Evolutionary conservation across 305 asterid species (phyloP).

Genomic region (Rubia peregrina): DNA sequence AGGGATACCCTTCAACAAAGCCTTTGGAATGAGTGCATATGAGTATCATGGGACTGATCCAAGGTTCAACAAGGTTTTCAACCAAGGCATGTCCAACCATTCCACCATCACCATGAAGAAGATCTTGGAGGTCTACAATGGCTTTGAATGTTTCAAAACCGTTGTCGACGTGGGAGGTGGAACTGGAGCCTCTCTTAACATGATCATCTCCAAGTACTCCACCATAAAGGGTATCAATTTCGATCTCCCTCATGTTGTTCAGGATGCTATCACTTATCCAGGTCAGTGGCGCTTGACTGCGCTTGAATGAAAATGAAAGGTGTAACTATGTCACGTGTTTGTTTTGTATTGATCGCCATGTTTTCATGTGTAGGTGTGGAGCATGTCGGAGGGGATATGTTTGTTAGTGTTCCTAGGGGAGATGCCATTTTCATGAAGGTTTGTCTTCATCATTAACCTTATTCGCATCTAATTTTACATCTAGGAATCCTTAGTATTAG

Average conservation of each 20-base stretch:
- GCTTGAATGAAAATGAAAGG: too few species aligned
- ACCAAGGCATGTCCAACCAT: slow-evolving; percentile 26
- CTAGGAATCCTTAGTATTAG: too few species aligned
- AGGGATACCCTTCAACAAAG: slow-evolving; percentile 28
- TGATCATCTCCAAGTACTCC: slow-evolving; percentile 24
- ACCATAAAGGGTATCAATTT: slow-evolving; percentile 24
- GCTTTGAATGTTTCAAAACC: slow-evolving; percentile 22
- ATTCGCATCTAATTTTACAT: too few species aligned
- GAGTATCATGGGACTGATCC: slow-evolving; percentile 23
- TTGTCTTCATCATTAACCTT: too few species aligned
- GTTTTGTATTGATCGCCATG: too few species aligned
- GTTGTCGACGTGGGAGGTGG: slow-evolving; percentile 34
- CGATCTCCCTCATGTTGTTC: slow-evolving; percentile 25
- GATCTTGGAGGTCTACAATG: slow-evolving; percentile 25
- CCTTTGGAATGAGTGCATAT: slow-evolving; percentile 25
- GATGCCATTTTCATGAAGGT: slow-evolving; percentile 28
- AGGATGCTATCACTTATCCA: slow-evolving; percentile 21
- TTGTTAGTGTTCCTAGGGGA: slow-evolving; percentile 26
- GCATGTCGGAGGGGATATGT: slow-evolving; percentile 34
- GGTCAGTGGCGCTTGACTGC: background rate
- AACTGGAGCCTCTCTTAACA: slow-evolving; percentile 19
- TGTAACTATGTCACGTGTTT: too few species aligned
- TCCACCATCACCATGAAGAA: slow-evolving; percentile 25
- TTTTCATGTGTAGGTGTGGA: slow-evolving; percentile 13
- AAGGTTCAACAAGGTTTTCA: slow-evolving; percentile 27